These are phyloP conservation scores for Hypomyces rosellus DNA, from an alignment of 2,329 filamentous ascomycete genomes.

Conservation along the genomic window DNA sequence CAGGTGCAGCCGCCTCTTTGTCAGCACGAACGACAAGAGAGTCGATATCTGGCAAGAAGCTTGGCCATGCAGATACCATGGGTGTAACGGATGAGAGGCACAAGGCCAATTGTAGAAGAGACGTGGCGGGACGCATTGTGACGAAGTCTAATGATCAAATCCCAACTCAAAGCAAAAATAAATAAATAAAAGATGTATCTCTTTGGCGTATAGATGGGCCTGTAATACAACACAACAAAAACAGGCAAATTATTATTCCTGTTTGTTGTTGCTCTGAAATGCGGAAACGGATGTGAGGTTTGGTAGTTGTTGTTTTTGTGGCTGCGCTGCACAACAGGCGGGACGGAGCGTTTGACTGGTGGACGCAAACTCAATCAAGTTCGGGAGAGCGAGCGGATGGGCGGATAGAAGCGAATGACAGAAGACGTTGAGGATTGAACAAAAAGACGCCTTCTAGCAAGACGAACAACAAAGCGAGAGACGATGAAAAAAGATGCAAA, in stretches of 20 bases:
- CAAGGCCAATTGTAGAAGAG: constrained; percentile 41
- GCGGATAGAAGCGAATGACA: constrained; percentile 11
- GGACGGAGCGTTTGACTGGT: constrained; percentile 9
- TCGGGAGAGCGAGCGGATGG: not conserved
- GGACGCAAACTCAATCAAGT: constrained; percentile 2
- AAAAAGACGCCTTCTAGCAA: constrained; percentile 8
- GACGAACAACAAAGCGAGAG: constrained; percentile 15
- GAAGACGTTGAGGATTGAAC: constrained; percentile 6
- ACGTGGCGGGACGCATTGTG: constrained; percentile 45
- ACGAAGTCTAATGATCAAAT: too few species aligned
- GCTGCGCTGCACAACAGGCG: constrained; percentile 10
- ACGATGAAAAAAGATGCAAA: constrained; percentile 7
- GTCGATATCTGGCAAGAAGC: constrained; percentile 48
- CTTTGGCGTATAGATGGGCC: too few species aligned
- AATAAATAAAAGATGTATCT: too few species aligned
- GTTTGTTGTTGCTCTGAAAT: not conserved
- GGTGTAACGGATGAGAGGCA: constrained; percentile 46
- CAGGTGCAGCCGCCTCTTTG: constrained; percentile 19
- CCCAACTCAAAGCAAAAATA: too few species aligned
- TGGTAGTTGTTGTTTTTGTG: constrained; percentile 4
- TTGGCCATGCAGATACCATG: constrained; percentile 50
- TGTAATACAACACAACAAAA: not conserved
- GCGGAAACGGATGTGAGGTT: not conserved
- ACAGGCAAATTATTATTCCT: not conserved
- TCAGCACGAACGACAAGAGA: constrained; percentile 47